phyloP scores from a whole-genome alignment of 768 basidiomycete genomes.

The Boletus coccyginus region DNA sequence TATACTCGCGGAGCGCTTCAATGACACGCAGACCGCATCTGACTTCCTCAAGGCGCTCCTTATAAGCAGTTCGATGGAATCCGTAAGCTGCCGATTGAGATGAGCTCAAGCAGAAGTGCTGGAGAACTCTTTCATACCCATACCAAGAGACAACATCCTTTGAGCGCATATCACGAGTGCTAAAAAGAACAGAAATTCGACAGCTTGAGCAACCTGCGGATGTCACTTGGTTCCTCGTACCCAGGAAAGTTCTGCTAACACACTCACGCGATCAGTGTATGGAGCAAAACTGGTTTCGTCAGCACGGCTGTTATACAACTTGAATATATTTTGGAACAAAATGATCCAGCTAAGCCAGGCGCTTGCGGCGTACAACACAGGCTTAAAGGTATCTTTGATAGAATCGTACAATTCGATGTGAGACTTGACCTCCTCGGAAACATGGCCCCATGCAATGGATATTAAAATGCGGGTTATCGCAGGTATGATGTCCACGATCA shows the following conservation, averaged over 20 bases:
- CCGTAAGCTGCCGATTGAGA: slow-evolving; percentile 47
- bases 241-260: not conserved
- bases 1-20: slow-evolving; percentile 65
- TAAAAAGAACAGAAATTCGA: slow-evolving; percentile 78
- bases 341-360: slow-evolving; percentile 75
- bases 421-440: slow-evolving; percentile 65
- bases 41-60: slow-evolving; percentile 64
- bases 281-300: slow-evolving; percentile 46
- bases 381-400: slow-evolving; percentile 68
- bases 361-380: slow-evolving; percentile 68
- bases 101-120: not conserved
- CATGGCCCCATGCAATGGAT: slow-evolving; percentile 67
- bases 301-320: slow-evolving; percentile 45
- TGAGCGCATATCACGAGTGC: slow-evolving; percentile 59
- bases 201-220: slow-evolving; percentile 52
- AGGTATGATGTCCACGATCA: slow-evolving; percentile 69
- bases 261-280: slow-evolving; percentile 59
- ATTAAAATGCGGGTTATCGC: slow-evolving; percentile 50
- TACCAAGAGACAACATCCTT: slow-evolving; percentile 66
- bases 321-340: slow-evolving; percentile 65
- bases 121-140: slow-evolving; percentile 34
- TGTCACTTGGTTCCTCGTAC: not conserved
- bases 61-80: slow-evolving; percentile 77
- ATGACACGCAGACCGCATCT: slow-evolving; percentile 53
- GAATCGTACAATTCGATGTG: slow-evolving; percentile 68